Conservation (phyloP, 768 basidiomycete genomes). For the Exsudoporus frostii region DNA sequence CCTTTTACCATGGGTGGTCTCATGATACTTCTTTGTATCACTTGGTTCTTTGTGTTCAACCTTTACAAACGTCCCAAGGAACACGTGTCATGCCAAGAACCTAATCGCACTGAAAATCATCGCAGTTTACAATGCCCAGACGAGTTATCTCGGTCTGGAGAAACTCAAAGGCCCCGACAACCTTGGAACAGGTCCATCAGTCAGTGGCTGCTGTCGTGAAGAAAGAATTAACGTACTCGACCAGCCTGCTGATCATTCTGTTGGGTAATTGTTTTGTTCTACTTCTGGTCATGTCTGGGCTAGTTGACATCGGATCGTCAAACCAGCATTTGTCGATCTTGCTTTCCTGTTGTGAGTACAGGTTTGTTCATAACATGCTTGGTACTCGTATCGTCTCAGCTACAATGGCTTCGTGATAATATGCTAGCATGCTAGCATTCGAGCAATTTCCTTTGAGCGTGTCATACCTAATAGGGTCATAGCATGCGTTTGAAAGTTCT, state of each 20-base stretch:
- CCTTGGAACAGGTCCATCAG: constrained; percentile 4
- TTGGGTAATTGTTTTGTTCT: constrained; percentile 40
- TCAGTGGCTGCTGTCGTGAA: constrained; percentile 35
- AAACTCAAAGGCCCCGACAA: constrained; percentile 41
- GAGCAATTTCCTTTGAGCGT: no score
- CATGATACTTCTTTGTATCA: constrained; percentile 57
- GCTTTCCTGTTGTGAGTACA: constrained; percentile 29
- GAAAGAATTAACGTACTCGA: constrained; percentile 47
- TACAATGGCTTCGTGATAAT: constrained; percentile 18
- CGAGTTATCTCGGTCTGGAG: constrained; percentile 42
- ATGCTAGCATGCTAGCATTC: no score
- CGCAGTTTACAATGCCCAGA: constrained; percentile 57
- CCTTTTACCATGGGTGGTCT: constrained; percentile 57
- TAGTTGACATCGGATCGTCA: neutral
- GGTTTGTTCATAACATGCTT: no score
- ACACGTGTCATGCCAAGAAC: constrained; percentile 50
- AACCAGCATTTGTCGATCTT: constrained; percentile 67
- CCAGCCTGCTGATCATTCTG: constrained; percentile 44
- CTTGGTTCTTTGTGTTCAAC: constrained; percentile 65
- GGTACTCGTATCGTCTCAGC: no score
- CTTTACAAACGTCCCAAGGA: constrained; percentile 69
- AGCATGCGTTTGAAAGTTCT: no score
- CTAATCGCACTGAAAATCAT: constrained; percentile 59
- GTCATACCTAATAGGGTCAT: no score
- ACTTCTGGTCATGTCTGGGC: neutral